Evolutionary conservation across 2,329 filamentous ascomycete species (phyloP), one percentile per base, ranked within the genome.

Genomic region (Talaromyces sp.): DNA sequence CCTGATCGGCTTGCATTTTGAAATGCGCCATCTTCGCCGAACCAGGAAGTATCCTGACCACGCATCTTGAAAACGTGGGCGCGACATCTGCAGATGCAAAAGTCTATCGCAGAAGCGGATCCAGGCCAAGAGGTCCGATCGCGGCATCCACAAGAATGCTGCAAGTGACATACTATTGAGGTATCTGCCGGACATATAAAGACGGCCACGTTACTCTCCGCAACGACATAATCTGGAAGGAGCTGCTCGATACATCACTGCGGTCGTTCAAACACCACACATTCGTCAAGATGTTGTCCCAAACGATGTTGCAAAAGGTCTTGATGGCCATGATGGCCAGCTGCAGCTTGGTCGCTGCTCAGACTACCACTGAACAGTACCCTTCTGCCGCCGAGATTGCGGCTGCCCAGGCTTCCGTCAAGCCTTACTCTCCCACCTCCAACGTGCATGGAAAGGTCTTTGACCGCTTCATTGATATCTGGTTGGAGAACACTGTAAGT

Each of bases 401-500:
- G 39, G 71, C 70, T 8, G 72, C 75, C n/a, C 71, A 70, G 13
- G 87, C 87, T 15, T 89, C 85, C 1, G 87, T 86, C 13, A 80
- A 83, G 73, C 88, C 87, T 1, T 79, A 79, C 68, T 88, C 86
- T 68, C 87, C 88, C 1, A 86, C 85, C 22, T 88, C 83, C 74
- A 76, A 86, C 70, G 87, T 93, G 58, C 83, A 86, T 72, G 91
- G 91, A 69, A 87, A 88, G 74, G 88, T 83, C 0, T 93, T 93
- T 73, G 85, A 92, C 75, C 87, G 90, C 27, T 85, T 91, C 67
- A 86, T 86, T 61, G 84, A 88, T 65, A 87, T 93, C 75, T 93
- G 89, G 88, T 84, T 92, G 41, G 91, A 93, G 79, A 93, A 93
- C 73, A 90, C 88, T 45, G 84, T 76, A 63, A 66, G 89, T 69